phyloP scores from a whole-genome alignment of 2,329 filamentous ascomycete species.

The Alternaria dauci region DNA sequence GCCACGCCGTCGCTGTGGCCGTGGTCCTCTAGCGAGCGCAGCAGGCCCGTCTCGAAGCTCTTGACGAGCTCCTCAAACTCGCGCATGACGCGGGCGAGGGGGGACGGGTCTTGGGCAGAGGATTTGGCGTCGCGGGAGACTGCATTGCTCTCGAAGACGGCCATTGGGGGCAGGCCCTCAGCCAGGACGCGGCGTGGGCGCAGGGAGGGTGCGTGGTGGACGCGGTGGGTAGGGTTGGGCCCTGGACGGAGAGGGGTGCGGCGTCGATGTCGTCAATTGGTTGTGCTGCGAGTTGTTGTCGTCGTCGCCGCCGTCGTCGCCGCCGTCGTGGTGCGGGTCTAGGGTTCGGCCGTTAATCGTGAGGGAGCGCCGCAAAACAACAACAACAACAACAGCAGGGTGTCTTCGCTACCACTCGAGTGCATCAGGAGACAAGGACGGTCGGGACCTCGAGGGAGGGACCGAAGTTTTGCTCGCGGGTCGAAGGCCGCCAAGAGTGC shows the following conservation, averaged over 20 bases:
- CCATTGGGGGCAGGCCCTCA: slow-evolving; percentile 34
- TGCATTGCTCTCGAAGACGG: slow-evolving; percentile 36
- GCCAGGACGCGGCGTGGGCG: slow-evolving; percentile 15
- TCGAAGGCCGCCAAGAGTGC: slow-evolving; percentile 24
- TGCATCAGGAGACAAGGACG: slow-evolving; percentile 19
- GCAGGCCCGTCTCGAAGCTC: slow-evolving; percentile 40
- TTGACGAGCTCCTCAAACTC: slow-evolving; percentile 45
- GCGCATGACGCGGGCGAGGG: slow-evolving; percentile 44
- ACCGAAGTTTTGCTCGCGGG: slow-evolving; percentile 28
- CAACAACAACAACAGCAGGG: slow-evolving; percentile 11
- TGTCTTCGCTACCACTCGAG: slow-evolving; percentile 12
- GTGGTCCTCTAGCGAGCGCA: slow-evolving; percentile 37
- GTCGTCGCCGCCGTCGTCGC: too few relatives aligned
- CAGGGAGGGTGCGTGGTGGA: slow-evolving; percentile 10
- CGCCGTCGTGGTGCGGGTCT: background rate
- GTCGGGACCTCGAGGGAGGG: slow-evolving; percentile 15
- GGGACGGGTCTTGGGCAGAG: slow-evolving; percentile 17
- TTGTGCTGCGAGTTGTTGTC: background rate
- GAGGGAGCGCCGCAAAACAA: slow-evolving; percentile 10
- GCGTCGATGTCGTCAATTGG: background rate
- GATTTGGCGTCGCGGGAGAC: slow-evolving; percentile 30
- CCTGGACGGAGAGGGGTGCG: slow-evolving; percentile 11
- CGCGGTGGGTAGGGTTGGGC: slow-evolving; percentile 1
- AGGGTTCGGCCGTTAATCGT: slow-evolving; percentile 22
- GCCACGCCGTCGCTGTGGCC: slow-evolving; percentile 1